These are phyloP conservation scores for Volvariella surrecta DNA, from an alignment of 1,284 basidiomycete species.

Conservation along the genomic window DNA sequence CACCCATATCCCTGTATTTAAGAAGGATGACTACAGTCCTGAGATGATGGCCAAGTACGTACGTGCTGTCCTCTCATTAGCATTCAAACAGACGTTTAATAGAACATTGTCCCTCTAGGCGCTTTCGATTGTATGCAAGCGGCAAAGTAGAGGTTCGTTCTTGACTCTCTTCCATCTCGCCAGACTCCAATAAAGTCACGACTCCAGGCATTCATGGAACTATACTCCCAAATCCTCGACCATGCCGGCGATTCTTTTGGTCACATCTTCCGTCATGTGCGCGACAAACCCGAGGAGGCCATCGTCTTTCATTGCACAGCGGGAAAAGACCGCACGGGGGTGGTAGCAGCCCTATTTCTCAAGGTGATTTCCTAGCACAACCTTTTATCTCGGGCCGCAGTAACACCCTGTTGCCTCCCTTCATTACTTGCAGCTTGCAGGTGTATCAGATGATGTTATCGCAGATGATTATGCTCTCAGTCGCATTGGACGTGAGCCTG, in stretches of 20 bases:
- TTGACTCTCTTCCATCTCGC: background rate
- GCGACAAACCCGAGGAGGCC: constrained; percentile 54
- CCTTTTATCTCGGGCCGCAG: no score
- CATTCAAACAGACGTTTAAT: constrained; percentile 2
- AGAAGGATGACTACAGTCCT: constrained; percentile 69
- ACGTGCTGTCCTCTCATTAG: constrained; percentile 18
- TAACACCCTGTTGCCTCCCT: constrained; percentile 1
- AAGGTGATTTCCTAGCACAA: no score
- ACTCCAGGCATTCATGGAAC: constrained; percentile 66
- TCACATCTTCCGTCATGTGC: constrained; percentile 56
- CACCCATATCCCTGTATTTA: constrained; percentile 56
- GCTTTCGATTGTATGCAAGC: constrained; percentile 69
- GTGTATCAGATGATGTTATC: constrained; percentile 53
- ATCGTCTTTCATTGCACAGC: constrained; percentile 74
- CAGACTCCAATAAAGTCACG: background rate
- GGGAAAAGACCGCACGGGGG: constrained; percentile 74
- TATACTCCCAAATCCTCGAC: constrained; percentile 74
- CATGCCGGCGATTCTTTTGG: constrained; percentile 59
- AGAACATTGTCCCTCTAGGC: constrained; percentile 27
- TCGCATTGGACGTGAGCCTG: constrained; percentile 67
- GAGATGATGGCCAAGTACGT: constrained; percentile 76
- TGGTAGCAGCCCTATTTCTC: constrained; percentile 65
- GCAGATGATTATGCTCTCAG: constrained; percentile 71
- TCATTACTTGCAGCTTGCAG: constrained; percentile 71
- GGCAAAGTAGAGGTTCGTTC: constrained; percentile 66